These are phyloP conservation scores for Galerina marginata DNA, from an alignment of 768 basidiomycete species.

Conservation along the genomic window DNA sequence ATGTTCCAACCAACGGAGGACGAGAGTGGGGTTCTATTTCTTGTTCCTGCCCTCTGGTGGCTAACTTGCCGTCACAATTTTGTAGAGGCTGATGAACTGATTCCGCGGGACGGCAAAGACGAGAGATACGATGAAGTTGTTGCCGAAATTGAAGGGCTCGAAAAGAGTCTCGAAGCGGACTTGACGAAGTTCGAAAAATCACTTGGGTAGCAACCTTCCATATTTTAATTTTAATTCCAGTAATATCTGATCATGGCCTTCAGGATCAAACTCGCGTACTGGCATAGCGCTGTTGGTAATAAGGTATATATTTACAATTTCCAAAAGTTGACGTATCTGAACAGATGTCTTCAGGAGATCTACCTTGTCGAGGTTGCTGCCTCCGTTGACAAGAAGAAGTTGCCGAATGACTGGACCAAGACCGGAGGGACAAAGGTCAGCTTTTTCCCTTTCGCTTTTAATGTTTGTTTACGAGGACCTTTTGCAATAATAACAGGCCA, in stretches of 20 bases:
- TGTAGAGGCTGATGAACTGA: conserved; percentile 69
- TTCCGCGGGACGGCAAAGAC: conserved; percentile 87
- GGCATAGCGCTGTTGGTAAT: conserved; percentile 77
- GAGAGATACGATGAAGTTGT: conserved; percentile 81
- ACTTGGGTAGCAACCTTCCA: conserved; percentile 53
- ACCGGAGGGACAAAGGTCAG: conserved; percentile 78
- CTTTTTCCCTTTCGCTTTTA: neutral
- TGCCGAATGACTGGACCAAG: conserved; percentile 89
- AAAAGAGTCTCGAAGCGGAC: conserved; percentile 71
- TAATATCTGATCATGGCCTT: conserved; percentile 6
- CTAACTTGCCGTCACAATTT: conserved; percentile 4
- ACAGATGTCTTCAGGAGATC: conserved; percentile 68
- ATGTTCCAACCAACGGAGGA: conserved; percentile 68
- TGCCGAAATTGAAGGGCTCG: conserved; percentile 71
- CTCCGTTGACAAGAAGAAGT: conserved; percentile 51
- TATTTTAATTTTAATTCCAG: neutral
- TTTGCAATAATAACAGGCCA: conserved; percentile 49
- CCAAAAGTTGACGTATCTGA: neutral
- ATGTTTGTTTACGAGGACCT: neutral
- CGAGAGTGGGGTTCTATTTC: conserved; percentile 53
- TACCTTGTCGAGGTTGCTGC: conserved; percentile 82
- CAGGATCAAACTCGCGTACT: conserved; percentile 42
- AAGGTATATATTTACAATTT: conserved; percentile 54
- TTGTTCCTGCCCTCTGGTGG: neutral
- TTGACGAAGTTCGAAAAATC: conserved; percentile 70